Evolutionary conservation across 2,329 filamentous ascomycete genomes (phyloP).

Genomic region (Phyllosticta paracitricarpa): DNA sequence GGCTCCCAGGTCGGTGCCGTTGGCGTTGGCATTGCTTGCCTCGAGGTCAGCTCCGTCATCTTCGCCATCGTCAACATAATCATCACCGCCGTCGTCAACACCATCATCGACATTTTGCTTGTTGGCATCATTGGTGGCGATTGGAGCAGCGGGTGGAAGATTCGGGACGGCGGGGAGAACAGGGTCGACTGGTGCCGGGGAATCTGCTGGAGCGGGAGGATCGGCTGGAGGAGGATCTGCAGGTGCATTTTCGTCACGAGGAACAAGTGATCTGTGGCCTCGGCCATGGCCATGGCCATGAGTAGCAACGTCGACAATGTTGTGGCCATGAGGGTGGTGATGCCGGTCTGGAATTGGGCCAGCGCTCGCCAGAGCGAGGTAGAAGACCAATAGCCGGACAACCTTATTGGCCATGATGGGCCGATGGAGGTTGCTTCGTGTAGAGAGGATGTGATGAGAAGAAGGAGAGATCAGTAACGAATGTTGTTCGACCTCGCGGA

Average conservation of each 20-base stretch:
- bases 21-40: background rate
- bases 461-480: background rate
- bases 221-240: background rate
- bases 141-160: background rate
- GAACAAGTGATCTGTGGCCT: background rate
- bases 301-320: background rate
- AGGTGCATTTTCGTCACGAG: background rate
- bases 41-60: background rate
- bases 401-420: background rate
- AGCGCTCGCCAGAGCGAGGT: background rate
- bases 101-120: background rate
- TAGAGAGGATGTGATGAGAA: background rate
- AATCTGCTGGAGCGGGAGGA: background rate
- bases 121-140: background rate
- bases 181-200: background rate
- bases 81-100: background rate
- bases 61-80: background rate
- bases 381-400: background rate
- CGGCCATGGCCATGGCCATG: background rate
- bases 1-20: background rate
- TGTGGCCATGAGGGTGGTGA: background rate
- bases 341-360: background rate
- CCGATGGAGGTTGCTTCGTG: background rate
- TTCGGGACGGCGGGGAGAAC: too few species aligned
- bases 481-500: background rate